Percentiles rank a stretch among this genome's conserved stretches.
Evolutionary conservation across 495 filamentous ascomycete genomes (phyloP).

Genomic region (Aspergillus saccharolyticus): DNA sequence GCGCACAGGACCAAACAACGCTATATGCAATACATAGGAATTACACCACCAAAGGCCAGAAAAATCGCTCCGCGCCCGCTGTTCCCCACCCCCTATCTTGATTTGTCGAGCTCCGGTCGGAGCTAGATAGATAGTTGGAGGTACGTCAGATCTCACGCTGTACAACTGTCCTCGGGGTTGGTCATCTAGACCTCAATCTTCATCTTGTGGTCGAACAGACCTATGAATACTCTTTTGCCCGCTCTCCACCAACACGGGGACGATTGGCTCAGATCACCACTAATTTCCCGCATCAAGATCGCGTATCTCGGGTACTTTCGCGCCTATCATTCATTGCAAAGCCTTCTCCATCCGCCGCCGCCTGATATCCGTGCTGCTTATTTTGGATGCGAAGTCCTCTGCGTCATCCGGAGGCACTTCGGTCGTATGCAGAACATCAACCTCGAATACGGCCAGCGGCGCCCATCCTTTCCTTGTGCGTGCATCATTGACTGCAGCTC

Average conservation of each 20-base stretch:
- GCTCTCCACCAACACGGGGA: not conserved
- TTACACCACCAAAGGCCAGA: not conserved
- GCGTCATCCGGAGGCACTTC: conserved; percentile 46
- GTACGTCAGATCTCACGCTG: not conserved
- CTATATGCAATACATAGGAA: not conserved
- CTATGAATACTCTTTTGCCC: no score
- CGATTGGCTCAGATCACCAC: not conserved
- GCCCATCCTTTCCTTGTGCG: conserved; percentile 74
- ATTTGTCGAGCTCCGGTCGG: not conserved
- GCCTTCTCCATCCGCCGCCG: conserved; percentile 43
- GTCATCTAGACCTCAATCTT: not conserved
- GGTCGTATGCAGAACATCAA: conserved; percentile 78
- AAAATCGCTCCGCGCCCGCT: not conserved
- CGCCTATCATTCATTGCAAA: conserved; percentile 20
- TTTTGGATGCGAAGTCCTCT: conserved; percentile 68
- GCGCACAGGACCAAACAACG: not conserved
- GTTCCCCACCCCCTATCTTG: not conserved
- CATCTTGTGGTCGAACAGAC: not conserved
- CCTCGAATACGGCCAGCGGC: conserved; percentile 73
- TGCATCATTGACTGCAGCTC: conserved; percentile 75
- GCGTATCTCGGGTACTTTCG: not conserved
- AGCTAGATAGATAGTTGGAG: not conserved
- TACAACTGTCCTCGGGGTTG: not conserved
- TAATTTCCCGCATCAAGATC: not conserved
- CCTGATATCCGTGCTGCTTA: conserved; percentile 79